Base-by-base conservation (phyloP, 1,284 basidiomycete species). In the Polyporus tsugae region DNA sequence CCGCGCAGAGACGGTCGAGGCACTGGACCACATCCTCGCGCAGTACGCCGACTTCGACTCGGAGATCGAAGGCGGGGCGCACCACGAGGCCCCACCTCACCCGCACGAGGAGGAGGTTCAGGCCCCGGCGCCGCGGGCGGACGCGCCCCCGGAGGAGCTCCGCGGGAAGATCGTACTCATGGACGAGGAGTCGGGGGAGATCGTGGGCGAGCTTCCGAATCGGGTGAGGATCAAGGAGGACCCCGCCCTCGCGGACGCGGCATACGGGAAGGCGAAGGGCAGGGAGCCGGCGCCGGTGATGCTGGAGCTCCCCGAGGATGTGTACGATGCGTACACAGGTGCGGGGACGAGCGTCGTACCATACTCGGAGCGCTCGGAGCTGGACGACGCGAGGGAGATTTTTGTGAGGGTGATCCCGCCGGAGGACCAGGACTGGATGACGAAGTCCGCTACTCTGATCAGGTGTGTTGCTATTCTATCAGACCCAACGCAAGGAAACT, bases 401-500 rank as follows among this genome's bases (percentile, higher is more conserved):
- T 89, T 90, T 74, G 88, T 87, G 25, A 81, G 85, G 42, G 83
- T 85, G 17, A 82, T 91, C 7, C 88, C 92, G 33, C 86, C 87
- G 0, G 88, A 92, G 65, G 87, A 93, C 64, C 88, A 89, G 73
- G 90, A 94, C 76, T 91, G 89, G 88, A 84, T 95, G 69, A 87
- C 93, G 62, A 88, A 86, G 70, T 86, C 90, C 4, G 93, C 93
- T 1, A 85, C 88, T 29, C 79, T 89, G 35, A 82, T 91, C 72
- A 93, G 91, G 92, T 91, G 77, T 53, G 84, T 78, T 22, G 22
- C 39, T 29, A 7, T 41, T 2, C 38, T 2, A 6, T 22, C 36
- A 25, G 22, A 25, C 10, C 3, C 13, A 7, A 41, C 3, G n/a
- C 11, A 2, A 11, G 22, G 38, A 15, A 17, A n/a, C 10, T 60